These are phyloP conservation scores for Xylaria sp. DNA, from an alignment of 2,329 filamentous ascomycete species.

Conservation along the genomic window DNA sequence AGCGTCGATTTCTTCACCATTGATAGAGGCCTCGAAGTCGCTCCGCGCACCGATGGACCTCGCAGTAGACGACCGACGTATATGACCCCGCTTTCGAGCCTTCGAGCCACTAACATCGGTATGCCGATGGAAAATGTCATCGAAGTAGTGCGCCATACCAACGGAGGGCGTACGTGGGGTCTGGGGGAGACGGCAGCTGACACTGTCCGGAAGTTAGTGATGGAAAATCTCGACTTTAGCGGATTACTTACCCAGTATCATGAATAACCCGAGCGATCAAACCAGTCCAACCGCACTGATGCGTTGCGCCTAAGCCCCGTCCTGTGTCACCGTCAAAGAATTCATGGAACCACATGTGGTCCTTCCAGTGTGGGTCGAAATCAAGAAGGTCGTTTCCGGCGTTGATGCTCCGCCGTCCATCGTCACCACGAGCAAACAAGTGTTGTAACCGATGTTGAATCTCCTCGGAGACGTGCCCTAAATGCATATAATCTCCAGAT, in stretches of 20 bases:
- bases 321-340: slow-evolving; percentile 95
- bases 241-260: slow-evolving; percentile 79
- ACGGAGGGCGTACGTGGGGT: slow-evolving; percentile 86
- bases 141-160: slow-evolving; percentile 91
- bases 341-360: slow-evolving; percentile 93
- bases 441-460: slow-evolving; percentile 94
- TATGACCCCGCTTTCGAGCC: slow-evolving; percentile 49
- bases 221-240: not conserved
- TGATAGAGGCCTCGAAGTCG: slow-evolving; percentile 65
- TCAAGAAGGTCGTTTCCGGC: slow-evolving; percentile 82
- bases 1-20: slow-evolving; percentile 50
- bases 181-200: slow-evolving; percentile 88
- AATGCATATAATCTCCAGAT: slow-evolving; percentile 92
- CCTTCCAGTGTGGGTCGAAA: slow-evolving; percentile 91
- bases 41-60: slow-evolving; percentile 84
- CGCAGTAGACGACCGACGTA: slow-evolving; percentile 79
- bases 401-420: slow-evolving; percentile 88
- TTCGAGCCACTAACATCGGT: slow-evolving; percentile 43
- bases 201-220: slow-evolving; percentile 56
- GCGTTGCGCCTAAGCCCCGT: slow-evolving; percentile 85
- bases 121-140: slow-evolving; percentile 76
- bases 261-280: slow-evolving; percentile 96
- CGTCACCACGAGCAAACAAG: slow-evolving; percentile 80
- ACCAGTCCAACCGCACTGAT: slow-evolving; percentile 97
- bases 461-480: slow-evolving; percentile 92